Evolutionary conservation across 768 basidiomycete genomes (phyloP).

Genomic region (Amanita rimosa): DNA sequence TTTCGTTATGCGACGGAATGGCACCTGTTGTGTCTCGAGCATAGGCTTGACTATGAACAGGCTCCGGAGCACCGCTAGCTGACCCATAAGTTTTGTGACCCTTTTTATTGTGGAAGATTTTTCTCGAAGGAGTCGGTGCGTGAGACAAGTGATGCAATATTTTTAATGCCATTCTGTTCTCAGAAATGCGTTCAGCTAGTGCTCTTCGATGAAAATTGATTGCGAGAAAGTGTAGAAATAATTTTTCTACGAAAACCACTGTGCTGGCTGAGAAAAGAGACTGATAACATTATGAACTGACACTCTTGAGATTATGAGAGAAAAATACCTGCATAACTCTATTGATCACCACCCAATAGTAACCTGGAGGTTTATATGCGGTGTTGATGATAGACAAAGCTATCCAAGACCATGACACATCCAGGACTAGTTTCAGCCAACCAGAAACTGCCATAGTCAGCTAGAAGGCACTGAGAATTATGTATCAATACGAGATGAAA

Average conservation of each 20-base stretch:
- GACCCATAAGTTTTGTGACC: conserved; percentile 31
- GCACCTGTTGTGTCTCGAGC: background rate
- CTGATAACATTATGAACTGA: conserved; percentile 13
- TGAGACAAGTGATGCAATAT: conserved; percentile 65
- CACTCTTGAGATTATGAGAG: background rate
- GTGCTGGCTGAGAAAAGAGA: conserved; percentile 33
- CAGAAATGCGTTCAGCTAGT: conserved; percentile 58
- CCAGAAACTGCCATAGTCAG: conserved; percentile 55
- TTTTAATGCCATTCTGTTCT: conserved; percentile 59
- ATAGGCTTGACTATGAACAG: background rate
- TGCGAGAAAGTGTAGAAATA: conserved; percentile 65
- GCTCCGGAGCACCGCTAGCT: background rate
- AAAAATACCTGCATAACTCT: conserved; percentile 51
- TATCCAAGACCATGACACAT: conserved; percentile 67
- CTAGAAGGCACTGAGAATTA: conserved; percentile 18
- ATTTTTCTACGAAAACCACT: conserved; percentile 32
- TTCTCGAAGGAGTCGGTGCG: conserved; percentile 38
- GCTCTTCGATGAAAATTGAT: conserved; percentile 75
- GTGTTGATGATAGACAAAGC: conserved; percentile 50
- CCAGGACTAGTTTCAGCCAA: conserved; percentile 63
- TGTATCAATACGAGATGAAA: too few relatives aligned
- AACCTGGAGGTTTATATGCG: conserved; percentile 45
- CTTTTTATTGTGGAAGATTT: conserved; percentile 28
- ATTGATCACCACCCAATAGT: conserved; percentile 61
- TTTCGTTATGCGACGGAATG: conserved; percentile 8